These are phyloP conservation scores for Rickenella mellea DNA, from an alignment of 768 basidiomycete species.

Conservation along the genomic window DNA sequence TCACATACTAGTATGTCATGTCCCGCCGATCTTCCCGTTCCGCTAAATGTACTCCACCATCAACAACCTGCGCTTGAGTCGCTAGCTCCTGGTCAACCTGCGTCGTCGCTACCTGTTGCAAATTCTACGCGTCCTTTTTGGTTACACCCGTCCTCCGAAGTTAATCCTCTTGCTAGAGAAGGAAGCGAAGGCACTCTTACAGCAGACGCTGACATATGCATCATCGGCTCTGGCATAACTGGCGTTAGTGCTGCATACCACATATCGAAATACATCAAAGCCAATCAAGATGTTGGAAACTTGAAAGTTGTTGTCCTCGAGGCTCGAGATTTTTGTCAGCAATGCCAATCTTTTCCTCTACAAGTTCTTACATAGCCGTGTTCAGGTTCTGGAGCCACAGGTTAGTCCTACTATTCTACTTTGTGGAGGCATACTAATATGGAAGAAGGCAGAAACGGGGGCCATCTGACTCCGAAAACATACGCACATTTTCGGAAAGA, in stretches of 20 bases:
- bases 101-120: constrained; percentile 36
- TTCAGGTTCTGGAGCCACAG: constrained; percentile 69
- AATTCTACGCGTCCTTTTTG: constrained; percentile 71
- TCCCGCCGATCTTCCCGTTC: neutral
- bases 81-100: constrained; percentile 1
- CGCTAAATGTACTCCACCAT: neutral
- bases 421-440: neutral
- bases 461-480: constrained; percentile 51
- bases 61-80: neutral
- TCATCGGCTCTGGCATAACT: constrained; percentile 76
- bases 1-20: neutral
- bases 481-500: constrained; percentile 37
- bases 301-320: constrained; percentile 62
- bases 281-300: constrained; percentile 10
- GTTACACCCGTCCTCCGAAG: constrained; percentile 43
- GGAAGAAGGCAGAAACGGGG: constrained; percentile 64
- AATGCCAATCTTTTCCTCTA: neutral
- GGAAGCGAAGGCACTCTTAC: constrained; percentile 60
- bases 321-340: constrained; percentile 79
- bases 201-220: constrained; percentile 56
- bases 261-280: constrained; percentile 29
- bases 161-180: constrained; percentile 56
- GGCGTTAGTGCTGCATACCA: constrained; percentile 72
- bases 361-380: constrained; percentile 12
- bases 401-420: constrained; percentile 23